These are phyloP conservation scores for Vitis hybrid DNA, from an alignment of 177 flowering plant genomes.

Conservation along the genomic window DNA sequence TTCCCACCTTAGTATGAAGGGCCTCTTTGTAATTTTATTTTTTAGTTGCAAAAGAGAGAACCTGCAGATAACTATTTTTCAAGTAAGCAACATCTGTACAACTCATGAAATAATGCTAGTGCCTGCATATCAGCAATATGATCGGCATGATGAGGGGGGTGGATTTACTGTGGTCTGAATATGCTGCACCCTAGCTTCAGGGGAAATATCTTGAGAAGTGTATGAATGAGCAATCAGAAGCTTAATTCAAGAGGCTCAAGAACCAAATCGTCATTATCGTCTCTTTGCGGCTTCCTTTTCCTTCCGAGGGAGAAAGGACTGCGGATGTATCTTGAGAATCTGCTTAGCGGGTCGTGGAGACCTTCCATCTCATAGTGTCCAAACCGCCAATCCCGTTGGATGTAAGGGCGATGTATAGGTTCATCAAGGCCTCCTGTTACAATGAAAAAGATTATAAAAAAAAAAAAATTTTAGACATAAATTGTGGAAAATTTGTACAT, in stretches of 20 bases:
- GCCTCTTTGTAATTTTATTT: too few relatives aligned
- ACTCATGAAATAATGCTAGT: too few relatives aligned
- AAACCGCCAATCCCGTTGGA: slow-evolving; percentile 85
- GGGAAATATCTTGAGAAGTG: neutral
- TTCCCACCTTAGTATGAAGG: too few relatives aligned
- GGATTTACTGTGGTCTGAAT: too few relatives aligned
- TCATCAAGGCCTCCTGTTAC: slow-evolving; percentile 84
- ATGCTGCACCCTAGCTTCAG: too few relatives aligned
- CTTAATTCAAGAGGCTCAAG: slow-evolving; percentile 45
- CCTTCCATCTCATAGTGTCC: slow-evolving; percentile 97
- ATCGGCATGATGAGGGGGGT: too few relatives aligned
- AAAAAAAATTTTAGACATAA: neutral
- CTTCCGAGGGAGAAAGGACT: slow-evolving; percentile 39
- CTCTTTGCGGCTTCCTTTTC: slow-evolving; percentile 27
- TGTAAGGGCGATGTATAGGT: slow-evolving; percentile 61
- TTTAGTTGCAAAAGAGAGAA: too few relatives aligned
- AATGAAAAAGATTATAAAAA: neutral
- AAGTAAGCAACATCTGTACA: too few relatives aligned
- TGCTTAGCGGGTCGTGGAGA: slow-evolving; percentile 83
- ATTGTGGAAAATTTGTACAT: too few relatives aligned
- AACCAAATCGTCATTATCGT: slow-evolving; percentile 38
- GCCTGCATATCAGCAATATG: too few relatives aligned
- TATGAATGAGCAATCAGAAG: slow-evolving; percentile 15
- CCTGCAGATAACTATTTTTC: too few relatives aligned
- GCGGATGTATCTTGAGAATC: slow-evolving; percentile 52